Evolutionary conservation across 257 asterid species (phyloP), one percentile per base, ranked within the genome.

Genomic region (Fraxinus anomala): DNA sequence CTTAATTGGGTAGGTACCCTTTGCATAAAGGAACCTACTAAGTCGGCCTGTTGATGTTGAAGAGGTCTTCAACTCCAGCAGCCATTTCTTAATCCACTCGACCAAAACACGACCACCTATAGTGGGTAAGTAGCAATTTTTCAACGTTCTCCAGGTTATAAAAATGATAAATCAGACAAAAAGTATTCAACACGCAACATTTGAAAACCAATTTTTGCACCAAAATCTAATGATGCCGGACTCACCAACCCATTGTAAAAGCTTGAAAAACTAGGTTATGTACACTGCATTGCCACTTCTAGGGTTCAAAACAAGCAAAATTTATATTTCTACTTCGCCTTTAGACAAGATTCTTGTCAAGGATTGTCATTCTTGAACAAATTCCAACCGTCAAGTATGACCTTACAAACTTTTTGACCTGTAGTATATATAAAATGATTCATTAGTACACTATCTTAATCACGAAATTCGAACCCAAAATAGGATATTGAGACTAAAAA

Each of bases 381-480:
- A 84, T 80, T 81, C 87, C 76, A 87, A 83, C 90, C 89, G 89
- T 77, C 90, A 85, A 70, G 34, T 24, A 74, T 78, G 90, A 87
- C 87, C 78, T 66, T 37, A 56, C 73, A 12, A 12, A 28, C 33
- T 1, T 68, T 49, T 31, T 49, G 36, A 26, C 44, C 19, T 33
- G 19, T 36, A 11, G 47, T 8, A 10, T 47, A 33, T 34, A 74
- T 24, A 79, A 37, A 49, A 73, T 34, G 26, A 24, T 0, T 30
- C 66, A 42, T 0, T 6, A n/a, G 14, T 19, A 5, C 19, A 19
- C 16, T 26, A 36, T 31, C 8, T 24, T 21, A 19, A 16, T 66
- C 77, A 19, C 77, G 51, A 73, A 16, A 44, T 24, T 73, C 54
- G 77, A 73, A 73, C 39, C 31, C 77, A 54, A 16, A 36, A 13